Percentiles rank a stretch among this genome's conserved stretches.
These are phyloP conservation scores for Jatropha multifida DNA, from an alignment of 441 rosid species.

Conservation along the genomic window DNA sequence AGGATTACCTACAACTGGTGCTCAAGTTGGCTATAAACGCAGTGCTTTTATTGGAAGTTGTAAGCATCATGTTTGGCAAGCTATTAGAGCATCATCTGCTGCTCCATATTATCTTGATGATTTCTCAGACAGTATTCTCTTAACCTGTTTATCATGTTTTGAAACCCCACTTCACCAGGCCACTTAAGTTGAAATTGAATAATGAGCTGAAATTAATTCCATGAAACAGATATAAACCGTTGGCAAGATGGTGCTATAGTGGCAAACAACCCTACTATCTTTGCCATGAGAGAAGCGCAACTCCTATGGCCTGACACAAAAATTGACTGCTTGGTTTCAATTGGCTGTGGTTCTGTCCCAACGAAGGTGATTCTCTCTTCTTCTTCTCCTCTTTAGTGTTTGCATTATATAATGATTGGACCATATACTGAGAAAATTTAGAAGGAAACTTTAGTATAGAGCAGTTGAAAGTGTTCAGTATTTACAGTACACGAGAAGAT, in stretches of 20 bases:
- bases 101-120: conserved; percentile 99
- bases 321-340: conserved; percentile 91
- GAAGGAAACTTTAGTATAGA: not conserved
- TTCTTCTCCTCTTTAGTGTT: too few species aligned
- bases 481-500: too few species aligned
- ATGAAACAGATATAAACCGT: conserved; percentile 60
- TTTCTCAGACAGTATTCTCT: conserved; percentile 75
- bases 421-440: not conserved
- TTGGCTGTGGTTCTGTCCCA: conserved; percentile 97
- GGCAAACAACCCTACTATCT: conserved; percentile 93
- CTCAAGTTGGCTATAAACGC: conserved; percentile 83
- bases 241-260: conserved; percentile 99
- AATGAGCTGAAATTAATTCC: not conserved
- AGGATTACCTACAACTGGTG: conserved; percentile 68
- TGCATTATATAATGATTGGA: not conserved
- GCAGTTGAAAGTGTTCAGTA: too few species aligned
- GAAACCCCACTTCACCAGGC: not conserved
- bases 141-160: conserved; percentile 20
- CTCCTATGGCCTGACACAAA: conserved; percentile 99
- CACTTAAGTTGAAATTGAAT: not conserved
- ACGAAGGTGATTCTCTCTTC: conserved; percentile 57
- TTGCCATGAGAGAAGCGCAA: conserved; percentile 97
- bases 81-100: conserved; percentile 98
- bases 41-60: conserved; percentile 97
- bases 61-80: conserved; percentile 94